phyloP scores from a whole-genome alignment of 345 rosid species.

The Lumnitzera littorea region DNA sequence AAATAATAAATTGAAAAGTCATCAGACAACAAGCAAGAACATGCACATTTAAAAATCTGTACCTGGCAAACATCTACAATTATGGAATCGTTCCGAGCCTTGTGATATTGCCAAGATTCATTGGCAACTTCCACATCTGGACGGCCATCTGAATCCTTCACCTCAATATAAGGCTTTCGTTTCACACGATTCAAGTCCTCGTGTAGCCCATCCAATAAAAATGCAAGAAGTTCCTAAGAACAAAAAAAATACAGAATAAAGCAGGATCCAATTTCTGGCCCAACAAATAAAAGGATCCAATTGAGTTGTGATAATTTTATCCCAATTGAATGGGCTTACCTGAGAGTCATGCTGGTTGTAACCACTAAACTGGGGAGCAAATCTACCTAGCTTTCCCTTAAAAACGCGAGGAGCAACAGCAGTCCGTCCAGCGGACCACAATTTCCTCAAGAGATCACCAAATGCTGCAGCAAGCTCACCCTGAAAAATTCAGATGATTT shows the following conservation, averaged over 20 bases:
- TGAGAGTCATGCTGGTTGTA: conserved; percentile 98
- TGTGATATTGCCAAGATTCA: conserved; percentile 84
- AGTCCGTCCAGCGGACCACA: conserved; percentile 69
- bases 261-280: no score
- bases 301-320: no score
- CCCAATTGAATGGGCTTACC: conserved; percentile 21
- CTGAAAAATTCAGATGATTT: conserved; percentile 37
- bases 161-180: conserved; percentile 79
- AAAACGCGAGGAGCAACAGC: conserved; percentile 67
- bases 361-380: conserved; percentile 98
- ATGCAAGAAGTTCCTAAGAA: conserved; percentile 80
- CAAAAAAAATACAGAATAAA: neutral
- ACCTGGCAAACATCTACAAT: conserved; percentile 96
- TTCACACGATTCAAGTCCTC: conserved; percentile 95
- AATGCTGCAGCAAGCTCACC: conserved; percentile 91
- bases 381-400: conserved; percentile 74
- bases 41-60: conserved; percentile 13
- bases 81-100: conserved; percentile 92
- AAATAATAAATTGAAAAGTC: neutral
- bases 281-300: no score
- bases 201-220: conserved; percentile 86
- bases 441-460: conserved; percentile 75
- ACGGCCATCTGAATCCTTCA: conserved; percentile 67
- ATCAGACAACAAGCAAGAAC: neutral
- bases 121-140: conserved; percentile 88